These are phyloP conservation scores for Eremothecium sinecaudum DNA, from an alignment of 1,139 yeast genomes.

Conservation along the genomic window DNA sequence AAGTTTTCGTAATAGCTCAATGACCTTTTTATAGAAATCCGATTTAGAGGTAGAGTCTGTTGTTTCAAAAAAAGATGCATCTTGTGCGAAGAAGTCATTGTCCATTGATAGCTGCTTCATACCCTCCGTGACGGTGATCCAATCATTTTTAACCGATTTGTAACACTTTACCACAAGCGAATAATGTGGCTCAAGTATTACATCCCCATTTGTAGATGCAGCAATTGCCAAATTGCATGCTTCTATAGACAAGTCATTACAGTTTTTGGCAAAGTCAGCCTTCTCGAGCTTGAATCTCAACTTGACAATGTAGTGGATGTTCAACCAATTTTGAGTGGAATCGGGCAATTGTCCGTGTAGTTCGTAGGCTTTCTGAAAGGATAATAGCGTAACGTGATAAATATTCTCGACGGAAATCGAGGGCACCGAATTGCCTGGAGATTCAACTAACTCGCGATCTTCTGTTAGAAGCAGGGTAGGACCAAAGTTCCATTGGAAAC, in stretches of 20 bases:
- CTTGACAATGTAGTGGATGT: constrained; percentile 51
- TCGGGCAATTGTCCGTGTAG: constrained; percentile 1
- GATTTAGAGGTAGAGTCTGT: constrained; percentile 11
- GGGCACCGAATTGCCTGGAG: constrained; percentile 18
- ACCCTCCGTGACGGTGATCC: constrained; percentile 35
- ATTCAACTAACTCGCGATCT: constrained; percentile 25
- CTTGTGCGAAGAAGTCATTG: constrained; percentile 23
- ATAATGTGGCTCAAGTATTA: constrained; percentile 67
- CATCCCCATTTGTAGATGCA: constrained; percentile 40
- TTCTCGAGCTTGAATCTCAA: constrained; percentile 42
- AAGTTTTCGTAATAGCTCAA: constrained; percentile 35
- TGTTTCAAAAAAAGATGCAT: constrained; percentile 4
- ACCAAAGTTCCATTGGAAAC: constrained; percentile 23
- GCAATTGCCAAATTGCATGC: constrained; percentile 39
- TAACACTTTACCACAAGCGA: constrained; percentile 47
- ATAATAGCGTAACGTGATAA: constrained; percentile 26
- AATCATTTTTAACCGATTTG: constrained; percentile 42
- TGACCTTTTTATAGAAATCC: constrained; percentile 28
- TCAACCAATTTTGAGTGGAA: constrained; percentile 46
- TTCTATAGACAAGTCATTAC: constrained; percentile 35
- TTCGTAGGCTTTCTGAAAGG: constrained; percentile 35
- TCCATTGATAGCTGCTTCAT: constrained; percentile 35
- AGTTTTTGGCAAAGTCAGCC: constrained; percentile 24
- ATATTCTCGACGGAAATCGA: constrained; percentile 22
- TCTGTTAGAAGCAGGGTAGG: constrained; percentile 18